Conservation (phyloP, 805 yeast species). For the Clavispora phyllophila region DNA sequence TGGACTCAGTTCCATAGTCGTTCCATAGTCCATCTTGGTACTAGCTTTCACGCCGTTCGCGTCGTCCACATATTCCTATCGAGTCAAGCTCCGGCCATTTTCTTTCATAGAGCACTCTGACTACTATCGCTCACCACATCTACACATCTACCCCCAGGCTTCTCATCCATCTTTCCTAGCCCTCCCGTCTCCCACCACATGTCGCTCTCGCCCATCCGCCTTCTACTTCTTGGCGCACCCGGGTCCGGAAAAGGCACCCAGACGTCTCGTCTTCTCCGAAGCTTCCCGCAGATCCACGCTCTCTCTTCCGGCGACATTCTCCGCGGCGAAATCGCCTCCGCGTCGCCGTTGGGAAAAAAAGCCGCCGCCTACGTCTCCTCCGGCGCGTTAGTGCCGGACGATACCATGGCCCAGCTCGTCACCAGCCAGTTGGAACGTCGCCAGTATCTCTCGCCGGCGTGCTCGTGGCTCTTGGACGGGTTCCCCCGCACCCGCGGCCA, state of each 20-base stretch:
- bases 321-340: constrained; percentile 56
- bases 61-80: too few species aligned
- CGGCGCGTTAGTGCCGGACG: constrained; percentile 76
- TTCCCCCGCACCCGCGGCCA: constrained; percentile 81
- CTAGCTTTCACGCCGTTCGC: too few species aligned
- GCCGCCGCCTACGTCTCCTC: constrained; percentile 53
- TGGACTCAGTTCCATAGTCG: too few species aligned
- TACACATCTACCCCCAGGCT: too few species aligned
- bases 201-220: constrained; percentile 45
- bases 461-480: constrained; percentile 82
- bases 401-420: constrained; percentile 56
- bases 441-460: constrained; percentile 38
- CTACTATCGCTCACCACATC: too few species aligned
- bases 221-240: constrained; percentile 85
- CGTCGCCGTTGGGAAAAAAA: constrained; percentile 49
- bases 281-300: constrained; percentile 49
- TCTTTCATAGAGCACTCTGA: too few species aligned
- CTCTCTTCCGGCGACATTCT: constrained; percentile 83
- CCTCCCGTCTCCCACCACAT: not conserved
- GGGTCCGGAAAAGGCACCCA: constrained; percentile 96
- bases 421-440: constrained; percentile 40
- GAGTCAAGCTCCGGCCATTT: too few species aligned
- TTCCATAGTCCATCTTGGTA: too few species aligned
- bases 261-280: constrained; percentile 57
- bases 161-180: too few species aligned